These are phyloP conservation scores for Daldinia vernicosa DNA, from an alignment of 495 filamentous ascomycete genomes.

Conservation along the genomic window DNA sequence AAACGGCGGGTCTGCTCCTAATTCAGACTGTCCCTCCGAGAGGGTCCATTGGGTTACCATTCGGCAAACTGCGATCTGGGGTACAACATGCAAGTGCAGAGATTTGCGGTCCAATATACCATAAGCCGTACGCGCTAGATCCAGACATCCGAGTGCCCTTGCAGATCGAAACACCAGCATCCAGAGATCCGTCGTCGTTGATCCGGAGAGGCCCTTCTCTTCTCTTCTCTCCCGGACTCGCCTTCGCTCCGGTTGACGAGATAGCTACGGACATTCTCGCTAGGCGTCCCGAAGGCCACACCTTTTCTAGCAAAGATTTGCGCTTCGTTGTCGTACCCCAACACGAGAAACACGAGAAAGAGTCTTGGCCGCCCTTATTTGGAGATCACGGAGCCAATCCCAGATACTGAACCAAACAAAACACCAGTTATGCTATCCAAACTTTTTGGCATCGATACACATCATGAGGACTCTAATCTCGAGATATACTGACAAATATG, in stretches of 20 bases:
- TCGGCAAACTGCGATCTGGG: conserved; percentile 40
- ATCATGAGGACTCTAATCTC: not conserved
- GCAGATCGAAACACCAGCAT: conserved; percentile 30
- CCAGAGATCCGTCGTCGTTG: conserved; percentile 28
- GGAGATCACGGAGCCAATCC: conserved; percentile 32
- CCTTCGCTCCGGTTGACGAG: conserved; percentile 31
- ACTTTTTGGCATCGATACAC: not conserved
- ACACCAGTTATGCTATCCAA: conserved; percentile 13
- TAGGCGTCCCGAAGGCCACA: conserved; percentile 20
- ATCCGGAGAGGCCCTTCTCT: conserved; percentile 38
- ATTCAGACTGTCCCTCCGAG: conserved; percentile 40
- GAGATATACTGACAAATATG: not conserved
- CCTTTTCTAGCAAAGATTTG: conserved; percentile 40
- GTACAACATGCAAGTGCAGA: conserved; percentile 30
- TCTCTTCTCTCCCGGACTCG: conserved; percentile 33
- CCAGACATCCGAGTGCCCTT: conserved; percentile 32
- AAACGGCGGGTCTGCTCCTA: conserved; percentile 31
- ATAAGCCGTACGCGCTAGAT: conserved; percentile 26
- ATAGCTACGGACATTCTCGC: conserved; percentile 32
- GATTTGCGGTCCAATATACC: conserved; percentile 30
- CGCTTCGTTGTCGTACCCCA: conserved; percentile 34
- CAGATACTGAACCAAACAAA: conserved; percentile 10
- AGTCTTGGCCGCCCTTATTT: conserved; percentile 38
- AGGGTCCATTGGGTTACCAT: conserved; percentile 29
- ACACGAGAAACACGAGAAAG: conserved; percentile 10